Conservation (phyloP, 495 filamentous ascomycete genomes). For the Chaetomidium leptoderma region DNA sequence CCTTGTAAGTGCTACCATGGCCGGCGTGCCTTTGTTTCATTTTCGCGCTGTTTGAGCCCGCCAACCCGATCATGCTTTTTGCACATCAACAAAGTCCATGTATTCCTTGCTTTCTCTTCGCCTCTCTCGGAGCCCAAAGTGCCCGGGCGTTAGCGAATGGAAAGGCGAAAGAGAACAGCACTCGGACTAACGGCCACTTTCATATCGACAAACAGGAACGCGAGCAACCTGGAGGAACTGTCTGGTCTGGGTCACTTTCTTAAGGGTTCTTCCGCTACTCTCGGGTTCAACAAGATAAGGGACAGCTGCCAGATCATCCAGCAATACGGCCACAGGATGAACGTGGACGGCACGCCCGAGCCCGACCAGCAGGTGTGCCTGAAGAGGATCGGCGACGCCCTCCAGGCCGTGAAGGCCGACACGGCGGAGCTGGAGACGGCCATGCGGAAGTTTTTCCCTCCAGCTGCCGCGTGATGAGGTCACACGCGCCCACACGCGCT, state of each 20-base stretch:
- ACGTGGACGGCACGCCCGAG: slow-evolving; percentile 65
- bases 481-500: no score
- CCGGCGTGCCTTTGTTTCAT: neutral
- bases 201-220: slow-evolving; percentile 45
- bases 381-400: slow-evolving; percentile 60
- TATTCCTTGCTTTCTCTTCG: no score
- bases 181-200: slow-evolving; percentile 14
- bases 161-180: neutral
- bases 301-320: slow-evolving; percentile 96
- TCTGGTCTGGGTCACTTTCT: slow-evolving; percentile 90
- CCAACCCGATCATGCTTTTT: neutral
- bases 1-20: slow-evolving; percentile 59
- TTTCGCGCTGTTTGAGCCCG: neutral
- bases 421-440: slow-evolving; percentile 68
- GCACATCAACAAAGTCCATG: no score
- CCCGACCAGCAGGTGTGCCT: slow-evolving; percentile 63
- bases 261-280: slow-evolving; percentile 95
- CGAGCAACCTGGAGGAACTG: slow-evolving; percentile 62
- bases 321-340: slow-evolving; percentile 76
- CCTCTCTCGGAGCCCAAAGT: neutral
- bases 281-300: slow-evolving; percentile 87
- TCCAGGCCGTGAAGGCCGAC: slow-evolving; percentile 68
- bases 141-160: no score
- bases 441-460: slow-evolving; percentile 66
- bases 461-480: slow-evolving; percentile 32